phyloP scores from a whole-genome alignment of 1,139 yeast species.

The Sugiyamaella paludigena region DNA sequence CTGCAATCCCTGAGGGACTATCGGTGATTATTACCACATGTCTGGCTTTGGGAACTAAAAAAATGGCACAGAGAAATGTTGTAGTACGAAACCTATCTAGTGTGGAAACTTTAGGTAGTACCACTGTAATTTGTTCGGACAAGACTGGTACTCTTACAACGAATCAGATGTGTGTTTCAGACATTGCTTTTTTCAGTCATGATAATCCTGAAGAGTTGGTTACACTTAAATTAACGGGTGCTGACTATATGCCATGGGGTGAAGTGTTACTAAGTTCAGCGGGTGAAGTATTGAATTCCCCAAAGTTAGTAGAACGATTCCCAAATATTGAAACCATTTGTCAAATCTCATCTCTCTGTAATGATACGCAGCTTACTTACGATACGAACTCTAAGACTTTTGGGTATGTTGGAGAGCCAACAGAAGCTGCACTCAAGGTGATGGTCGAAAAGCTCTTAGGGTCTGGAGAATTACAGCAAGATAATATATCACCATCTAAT shows the following conservation, averaged over 20 bases:
- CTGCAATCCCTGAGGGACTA: slow-evolving; percentile 52
- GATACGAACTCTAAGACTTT: slow-evolving; percentile 25
- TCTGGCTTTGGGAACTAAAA: slow-evolving; percentile 51
- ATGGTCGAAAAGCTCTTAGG: slow-evolving; percentile 29
- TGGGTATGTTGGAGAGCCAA: slow-evolving; percentile 41
- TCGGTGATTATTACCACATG: slow-evolving; percentile 52
- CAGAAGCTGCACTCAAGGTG: slow-evolving; percentile 38
- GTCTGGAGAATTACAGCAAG: slow-evolving; percentile 16
- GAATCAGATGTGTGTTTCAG: slow-evolving; percentile 37
- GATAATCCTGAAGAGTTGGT: slow-evolving; percentile 38
- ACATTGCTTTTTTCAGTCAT: slow-evolving; percentile 40
- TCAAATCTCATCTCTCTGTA: slow-evolving; percentile 37
- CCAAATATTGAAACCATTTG: too few species aligned
- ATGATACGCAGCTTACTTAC: slow-evolving; percentile 36
- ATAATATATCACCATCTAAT: slow-evolving; percentile 18
- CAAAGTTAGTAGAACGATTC: too few species aligned
- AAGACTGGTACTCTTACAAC: slow-evolving; percentile 69
- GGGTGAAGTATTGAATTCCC: slow-evolving; percentile 21
- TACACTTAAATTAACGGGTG: slow-evolving; percentile 46
- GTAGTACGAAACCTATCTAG: slow-evolving; percentile 47
- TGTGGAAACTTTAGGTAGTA: slow-evolving; percentile 38
- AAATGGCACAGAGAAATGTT: slow-evolving; percentile 49
- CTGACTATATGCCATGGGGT: slow-evolving; percentile 41
- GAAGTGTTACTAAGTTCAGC: slow-evolving; percentile 28
- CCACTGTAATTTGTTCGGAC: slow-evolving; percentile 62